Evolutionary conservation across 1,284 basidiomycete species (phyloP).

Genomic region (Fomes fomentarius): DNA sequence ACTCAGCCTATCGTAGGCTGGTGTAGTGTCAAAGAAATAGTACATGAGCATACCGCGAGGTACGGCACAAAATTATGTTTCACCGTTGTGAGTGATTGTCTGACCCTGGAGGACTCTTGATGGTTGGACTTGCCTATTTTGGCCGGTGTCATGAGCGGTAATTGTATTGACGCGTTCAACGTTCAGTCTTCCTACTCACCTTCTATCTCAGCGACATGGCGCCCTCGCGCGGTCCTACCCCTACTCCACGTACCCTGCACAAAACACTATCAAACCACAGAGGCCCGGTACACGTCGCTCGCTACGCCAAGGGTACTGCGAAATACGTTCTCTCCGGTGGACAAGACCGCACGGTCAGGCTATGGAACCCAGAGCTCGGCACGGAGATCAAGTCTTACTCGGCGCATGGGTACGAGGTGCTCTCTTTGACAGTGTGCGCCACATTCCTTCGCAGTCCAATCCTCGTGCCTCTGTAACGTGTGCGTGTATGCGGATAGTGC

Average conservation of each 20-base stretch:
- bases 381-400: constrained; percentile 90
- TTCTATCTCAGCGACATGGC: constrained; percentile 46
- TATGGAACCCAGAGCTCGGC: constrained; percentile 89
- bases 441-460: not conserved
- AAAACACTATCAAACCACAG: constrained; percentile 66
- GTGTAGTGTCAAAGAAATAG: no score
- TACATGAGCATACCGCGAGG: no score
- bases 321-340: constrained; percentile 93
- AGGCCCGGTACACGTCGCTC: constrained; percentile 82
- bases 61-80: no score
- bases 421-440: constrained; percentile 85
- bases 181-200: no score
- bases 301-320: constrained; percentile 84
- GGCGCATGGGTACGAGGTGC: constrained; percentile 93
- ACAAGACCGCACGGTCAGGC: constrained; percentile 85
- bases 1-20: no score
- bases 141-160: not conserved
- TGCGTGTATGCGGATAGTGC: constrained; percentile 52
- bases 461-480: not conserved
- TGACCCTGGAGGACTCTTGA: no score
- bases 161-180: no score
- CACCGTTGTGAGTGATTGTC: no score
- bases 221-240: constrained; percentile 62
- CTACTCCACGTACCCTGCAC: constrained; percentile 65
- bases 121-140: not conserved